Conservation (phyloP, 768 basidiomycete genomes). For the Suillus subluteus region DNA sequence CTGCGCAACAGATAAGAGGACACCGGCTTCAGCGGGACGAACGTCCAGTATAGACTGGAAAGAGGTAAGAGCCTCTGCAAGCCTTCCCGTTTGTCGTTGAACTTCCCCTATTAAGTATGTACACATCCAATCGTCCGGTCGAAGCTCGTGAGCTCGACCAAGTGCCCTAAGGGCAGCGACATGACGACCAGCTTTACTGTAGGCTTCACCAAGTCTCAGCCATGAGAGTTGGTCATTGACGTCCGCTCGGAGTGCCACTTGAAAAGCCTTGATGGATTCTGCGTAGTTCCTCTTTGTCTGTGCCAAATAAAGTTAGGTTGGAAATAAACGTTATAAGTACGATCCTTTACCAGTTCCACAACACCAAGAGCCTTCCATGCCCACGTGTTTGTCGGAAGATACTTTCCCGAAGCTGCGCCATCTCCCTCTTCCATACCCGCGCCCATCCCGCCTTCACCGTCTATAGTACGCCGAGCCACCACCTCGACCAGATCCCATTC, state of each 20-base stretch:
- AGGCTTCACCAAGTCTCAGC: constrained; percentile 91
- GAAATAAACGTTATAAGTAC: constrained; percentile 16
- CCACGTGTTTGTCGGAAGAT: constrained; percentile 86
- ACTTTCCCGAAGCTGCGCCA: constrained; percentile 44
- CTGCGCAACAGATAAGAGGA: constrained; percentile 71
- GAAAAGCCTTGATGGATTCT: constrained; percentile 80
- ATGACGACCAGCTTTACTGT: constrained; percentile 85
- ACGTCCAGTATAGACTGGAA: constrained; percentile 59
- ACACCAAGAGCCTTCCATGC: constrained; percentile 97
- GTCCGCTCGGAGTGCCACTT: constrained; percentile 82
- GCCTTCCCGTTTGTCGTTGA: constrained; percentile 74
- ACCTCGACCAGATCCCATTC: constrained; percentile 98
- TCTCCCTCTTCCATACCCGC: constrained; percentile 53
- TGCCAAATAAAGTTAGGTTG: constrained; percentile 3
- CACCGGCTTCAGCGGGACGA: constrained; percentile 71
- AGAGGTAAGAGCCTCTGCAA: constrained; percentile 70
- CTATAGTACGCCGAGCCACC: constrained; percentile 90
- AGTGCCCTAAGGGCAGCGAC: constrained; percentile 90
- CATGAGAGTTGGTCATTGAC: constrained; percentile 81
- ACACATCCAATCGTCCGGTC: constrained; percentile 82
- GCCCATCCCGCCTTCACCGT: constrained; percentile 85
- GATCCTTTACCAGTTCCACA: constrained; percentile 76
- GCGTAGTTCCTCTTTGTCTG: constrained; percentile 72
- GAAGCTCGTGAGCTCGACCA: constrained; percentile 68
- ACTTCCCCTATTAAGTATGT: constrained; percentile 85